Evolutionary conservation across 2,329 filamentous ascomycete species (phyloP), one percentile per base, ranked within the genome.

Genomic region (Claviceps sp.): DNA sequence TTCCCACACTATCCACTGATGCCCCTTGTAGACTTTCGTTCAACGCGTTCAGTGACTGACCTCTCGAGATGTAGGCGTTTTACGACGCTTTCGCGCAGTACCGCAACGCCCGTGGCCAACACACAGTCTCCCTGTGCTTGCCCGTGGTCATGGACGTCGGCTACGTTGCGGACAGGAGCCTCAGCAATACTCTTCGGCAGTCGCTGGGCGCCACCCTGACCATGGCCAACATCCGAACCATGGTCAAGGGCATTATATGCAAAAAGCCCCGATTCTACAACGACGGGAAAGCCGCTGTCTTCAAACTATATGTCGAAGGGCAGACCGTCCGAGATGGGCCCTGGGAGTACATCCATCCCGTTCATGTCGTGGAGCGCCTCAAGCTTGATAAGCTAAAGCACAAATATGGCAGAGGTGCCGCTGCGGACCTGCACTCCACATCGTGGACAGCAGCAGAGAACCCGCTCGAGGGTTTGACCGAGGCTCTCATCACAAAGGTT

Each of bases 21-120:
- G 7, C 3, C 16, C 5, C 18, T 1, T 22, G 3, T 18, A 26
- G 4, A 16, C 24, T 24, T 6, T 18, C 9, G 24, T 26, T 2
- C 22, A 9, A n/a, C 4, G 4, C 24, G 4, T 26, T n/a, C 14
- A 41, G 14, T 20, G 13, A 45, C 42, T 53, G 18, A 48, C 18
- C 11, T 14, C 24, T 47, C 37, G 16, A 16, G 22, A 30, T 38
- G 3, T 71, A 73, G 56, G 61, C 61, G 40, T 72, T 68, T 56
- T 66, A 71, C 47, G 70, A 73, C 40, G 65, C 68, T 0, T 62
- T 73, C 7, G 68, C 68, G 0, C 56, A 60, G 3, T 59, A 67
- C 49, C 65, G 57, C 51, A 63, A 30, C 47, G 58, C n/a, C n/a
- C 51, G 34, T 38, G 67, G 67, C 1, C 59, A 67, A 2, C 57